A percentile compares a stretch with the other conserved stretches of the same genome.
Conservation (phyloP, 75 land plant genomes). For the Gnetum montanum region DNA sequence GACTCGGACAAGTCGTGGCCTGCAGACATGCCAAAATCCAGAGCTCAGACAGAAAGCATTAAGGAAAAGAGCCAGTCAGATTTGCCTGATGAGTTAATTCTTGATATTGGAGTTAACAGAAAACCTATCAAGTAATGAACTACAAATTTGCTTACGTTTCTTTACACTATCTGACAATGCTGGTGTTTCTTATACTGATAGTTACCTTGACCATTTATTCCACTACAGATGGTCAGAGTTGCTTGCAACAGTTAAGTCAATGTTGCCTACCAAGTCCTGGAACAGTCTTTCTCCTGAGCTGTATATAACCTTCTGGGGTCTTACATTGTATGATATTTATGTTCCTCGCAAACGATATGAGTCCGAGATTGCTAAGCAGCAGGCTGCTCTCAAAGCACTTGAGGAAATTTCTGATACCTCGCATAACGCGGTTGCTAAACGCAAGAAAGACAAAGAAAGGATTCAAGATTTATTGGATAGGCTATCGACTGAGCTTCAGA, state of each 20-base stretch:
- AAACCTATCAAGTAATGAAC: slow-evolving; percentile 67
- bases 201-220: no score
- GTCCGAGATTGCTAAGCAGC: slow-evolving; percentile 81
- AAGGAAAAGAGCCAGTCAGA: slow-evolving; percentile 22
- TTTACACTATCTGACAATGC: background rate
- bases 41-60: slow-evolving; percentile 10
- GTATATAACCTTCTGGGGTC: slow-evolving; percentile 95
- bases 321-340: slow-evolving; percentile 87
- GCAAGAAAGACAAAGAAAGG: slow-evolving; percentile 96
- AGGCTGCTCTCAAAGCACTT: slow-evolving; percentile 77
- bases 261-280: slow-evolving; percentile 88
- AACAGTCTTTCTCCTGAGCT: slow-evolving; percentile 93
- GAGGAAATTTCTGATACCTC: slow-evolving; percentile 96
- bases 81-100: slow-evolving; percentile 27
- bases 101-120: slow-evolving; percentile 53
- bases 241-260: slow-evolving; percentile 51
- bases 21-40: slow-evolving; percentile 28
- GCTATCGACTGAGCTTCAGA: slow-evolving; percentile 56
- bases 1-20: slow-evolving; percentile 66
- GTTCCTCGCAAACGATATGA: slow-evolving; percentile 90
- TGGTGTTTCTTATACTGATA: background rate
- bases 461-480: slow-evolving; percentile 89
- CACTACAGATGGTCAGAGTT: slow-evolving; percentile 97
- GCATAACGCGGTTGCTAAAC: slow-evolving; percentile 75
- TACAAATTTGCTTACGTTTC: background rate